Base-by-base conservation (phyloP, 768 basidiomycete genomes). In the Cytidiella melzeri region DNA sequence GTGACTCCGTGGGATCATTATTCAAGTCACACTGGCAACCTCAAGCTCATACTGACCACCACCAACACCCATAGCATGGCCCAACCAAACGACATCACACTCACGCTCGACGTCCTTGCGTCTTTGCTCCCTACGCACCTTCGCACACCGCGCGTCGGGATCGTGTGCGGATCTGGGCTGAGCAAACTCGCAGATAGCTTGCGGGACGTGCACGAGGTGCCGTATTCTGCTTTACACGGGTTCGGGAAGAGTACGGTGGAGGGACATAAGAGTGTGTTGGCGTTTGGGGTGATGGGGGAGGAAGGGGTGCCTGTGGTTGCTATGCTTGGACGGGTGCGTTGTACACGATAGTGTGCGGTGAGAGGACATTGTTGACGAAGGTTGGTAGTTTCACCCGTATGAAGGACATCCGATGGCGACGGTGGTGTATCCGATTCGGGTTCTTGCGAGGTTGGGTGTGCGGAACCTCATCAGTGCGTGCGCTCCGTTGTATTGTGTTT, bases 91-190 rank as follows among this genome's bases (percentile, higher is more conserved):
- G 63, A 63, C 10, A 67, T 68, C 39, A 59, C 52, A 41, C 58
- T 57, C 34, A 65, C 64, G 44, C 57, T 64, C 57, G 65, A 44
- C 50, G 50, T 51, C 19, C 58, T 62, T 18, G 61, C 54, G 13
- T 45, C 44, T 41, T 57, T 56, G 52, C 55, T 73, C 15, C 70
- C 70, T 1, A 41, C 48, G 15, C 58, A 59, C 11, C 73, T 85
- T 7, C 70, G 66, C 23, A 60, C 49, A n/a, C 91, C 91, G 9
- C 72, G 71, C 27, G 77, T 92, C 15, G 92, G 85, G 18, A 89
- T 94, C 57, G 81, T 94, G 23, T 93, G 91, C 63, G 92, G 92
- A 49, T 88, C 86, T 1, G 92, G 92, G 3, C 70, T 94, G 44
- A 81, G 81, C 58, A 88, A 87, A 1, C 74, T 95, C 23, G 87